Percentiles rank a stretch among this genome's conserved stretches.
Conservation (phyloP, 495 filamentous ascomycete species). For the Aspergillus coremiiformis region DNA sequence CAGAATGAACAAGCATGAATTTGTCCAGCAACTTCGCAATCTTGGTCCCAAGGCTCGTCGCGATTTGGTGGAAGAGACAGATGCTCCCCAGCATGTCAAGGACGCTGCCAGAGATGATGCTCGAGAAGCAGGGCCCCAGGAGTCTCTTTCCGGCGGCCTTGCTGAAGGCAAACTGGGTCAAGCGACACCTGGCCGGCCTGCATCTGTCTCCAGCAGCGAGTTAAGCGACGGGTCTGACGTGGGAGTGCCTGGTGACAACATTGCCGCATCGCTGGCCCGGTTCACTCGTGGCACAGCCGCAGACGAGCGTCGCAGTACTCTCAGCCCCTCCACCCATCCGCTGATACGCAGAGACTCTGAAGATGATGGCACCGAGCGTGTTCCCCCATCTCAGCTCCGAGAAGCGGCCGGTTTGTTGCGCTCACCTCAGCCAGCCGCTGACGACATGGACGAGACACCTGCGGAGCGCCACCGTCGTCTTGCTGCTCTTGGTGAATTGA, state of each 20-base stretch:
- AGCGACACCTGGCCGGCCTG: background rate
- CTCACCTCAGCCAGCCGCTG: constrained; percentile 22
- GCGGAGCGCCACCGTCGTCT: constrained; percentile 77
- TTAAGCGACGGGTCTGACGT: constrained; percentile 22
- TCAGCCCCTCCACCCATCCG: constrained; percentile 25
- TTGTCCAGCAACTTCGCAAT: constrained; percentile 73
- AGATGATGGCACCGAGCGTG: constrained; percentile 52
- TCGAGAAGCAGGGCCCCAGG: constrained; percentile 22
- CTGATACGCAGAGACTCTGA: constrained; percentile 43
- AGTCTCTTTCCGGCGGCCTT: background rate
- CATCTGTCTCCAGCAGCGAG: constrained; percentile 26
- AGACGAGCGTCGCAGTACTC: constrained; percentile 42
- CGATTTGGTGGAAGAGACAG: constrained; percentile 61
- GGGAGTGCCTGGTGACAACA: constrained; percentile 37
- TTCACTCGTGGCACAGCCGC: constrained; percentile 40
- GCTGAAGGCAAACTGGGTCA: background rate
- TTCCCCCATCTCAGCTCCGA: constrained; percentile 39
- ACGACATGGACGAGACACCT: constrained; percentile 62
- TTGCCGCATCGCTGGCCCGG: constrained; percentile 37
- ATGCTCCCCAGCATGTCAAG: constrained; percentile 53
- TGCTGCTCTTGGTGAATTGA: constrained; percentile 68
- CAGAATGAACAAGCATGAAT: constrained; percentile 84
- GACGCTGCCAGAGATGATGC: constrained; percentile 45
- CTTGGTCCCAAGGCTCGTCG: constrained; percentile 70
- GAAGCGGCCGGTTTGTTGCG: constrained; percentile 28